Base-by-base conservation (phyloP, 371 early-diverging fungal genomes). In the Rhizomucor pusillus region DNA sequence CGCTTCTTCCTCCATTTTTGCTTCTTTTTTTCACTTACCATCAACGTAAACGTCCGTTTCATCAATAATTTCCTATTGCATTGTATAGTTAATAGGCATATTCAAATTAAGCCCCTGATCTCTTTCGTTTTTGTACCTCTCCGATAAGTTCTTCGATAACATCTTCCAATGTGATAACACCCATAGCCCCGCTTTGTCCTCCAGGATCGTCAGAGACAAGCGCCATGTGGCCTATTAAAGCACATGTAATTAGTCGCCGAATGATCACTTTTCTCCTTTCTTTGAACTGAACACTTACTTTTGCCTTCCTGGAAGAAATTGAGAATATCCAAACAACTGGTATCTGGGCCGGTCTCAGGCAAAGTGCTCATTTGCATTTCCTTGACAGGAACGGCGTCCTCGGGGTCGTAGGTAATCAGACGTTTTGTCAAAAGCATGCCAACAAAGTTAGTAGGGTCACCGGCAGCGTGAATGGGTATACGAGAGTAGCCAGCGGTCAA, bases 91-190 rank as follows among this genome's bases (percentile, higher is more conserved):
- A 3, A 47, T 2, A 47, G 1, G n/a, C 1, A n/a, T 46, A 37
- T n/a, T 51, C n/a, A n/a, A n/a, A 7, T 24, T 24, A 13, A 29
- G 29, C 29, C 29, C 24, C 16, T 19, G 7, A 50, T 45, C 23
- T 18, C 14, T 45, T 49, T 43, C 25, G 52, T 19, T 11, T 22
- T 2, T 24, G 60, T 65, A 76, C 80, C 63, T 88, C 88, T 20
- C 91, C 91, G 71, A 98, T 88, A 43, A 97, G 72, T 72, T 96
- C 97, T 70, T 98, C 97, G 62, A 98, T 93, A 6, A 98, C 93
- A 67, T 98, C 98, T 63, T 98, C 98, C 22, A 97, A 73, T 0
- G 98, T 97, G 37, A 98, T 89, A 10, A 97, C 91, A 16, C 98
- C 98, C 9, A 97, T 66, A 5, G 86, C 73, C 13, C 69, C 75